phyloP scores from a whole-genome alignment of 176 grass and related monocot genomes.

The Hyparrhenia diplandra region DNA sequence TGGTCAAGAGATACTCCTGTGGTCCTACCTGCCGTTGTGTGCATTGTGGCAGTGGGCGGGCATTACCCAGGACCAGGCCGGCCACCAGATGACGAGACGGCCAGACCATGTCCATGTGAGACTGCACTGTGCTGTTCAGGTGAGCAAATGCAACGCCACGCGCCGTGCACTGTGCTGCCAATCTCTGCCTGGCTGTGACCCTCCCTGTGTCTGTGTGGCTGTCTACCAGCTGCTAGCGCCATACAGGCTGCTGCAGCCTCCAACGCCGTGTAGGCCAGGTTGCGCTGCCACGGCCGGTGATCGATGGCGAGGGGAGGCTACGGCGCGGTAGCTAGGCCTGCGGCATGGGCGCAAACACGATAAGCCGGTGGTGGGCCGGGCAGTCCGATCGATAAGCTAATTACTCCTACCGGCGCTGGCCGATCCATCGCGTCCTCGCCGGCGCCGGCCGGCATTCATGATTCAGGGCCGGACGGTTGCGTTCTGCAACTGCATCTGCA shows the following conservation, averaged over 20 bases:
- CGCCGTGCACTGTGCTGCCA: not conserved
- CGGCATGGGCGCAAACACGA: slow-evolving; percentile 16
- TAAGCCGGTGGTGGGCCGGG: slow-evolving; percentile 25
- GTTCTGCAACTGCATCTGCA: not conserved
- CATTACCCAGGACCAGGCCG: no score
- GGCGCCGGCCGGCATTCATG: slow-evolving; percentile 30
- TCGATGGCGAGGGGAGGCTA: not conserved
- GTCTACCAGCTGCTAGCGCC: not conserved
- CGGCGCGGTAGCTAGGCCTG: not conserved
- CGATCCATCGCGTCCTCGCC: not conserved
- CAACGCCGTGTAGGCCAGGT: not conserved
- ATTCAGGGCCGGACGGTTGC: slow-evolving; percentile 16
- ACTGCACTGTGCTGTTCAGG: not conserved
- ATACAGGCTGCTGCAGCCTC: not conserved
- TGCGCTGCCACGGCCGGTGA: not conserved
- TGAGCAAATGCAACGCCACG: slow-evolving; percentile 14
- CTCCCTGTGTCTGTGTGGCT: not conserved
- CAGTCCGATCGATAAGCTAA: not conserved
- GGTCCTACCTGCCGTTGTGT: no score
- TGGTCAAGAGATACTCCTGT: no score
- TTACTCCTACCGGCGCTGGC: no score
- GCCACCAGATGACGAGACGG: no score
- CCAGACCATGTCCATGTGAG: not conserved
- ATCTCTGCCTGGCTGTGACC: not conserved
- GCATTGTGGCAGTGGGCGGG: no score